phyloP scores from a whole-genome alignment of 176 grass and related monocot species.

The Musa troglodytarum region DNA sequence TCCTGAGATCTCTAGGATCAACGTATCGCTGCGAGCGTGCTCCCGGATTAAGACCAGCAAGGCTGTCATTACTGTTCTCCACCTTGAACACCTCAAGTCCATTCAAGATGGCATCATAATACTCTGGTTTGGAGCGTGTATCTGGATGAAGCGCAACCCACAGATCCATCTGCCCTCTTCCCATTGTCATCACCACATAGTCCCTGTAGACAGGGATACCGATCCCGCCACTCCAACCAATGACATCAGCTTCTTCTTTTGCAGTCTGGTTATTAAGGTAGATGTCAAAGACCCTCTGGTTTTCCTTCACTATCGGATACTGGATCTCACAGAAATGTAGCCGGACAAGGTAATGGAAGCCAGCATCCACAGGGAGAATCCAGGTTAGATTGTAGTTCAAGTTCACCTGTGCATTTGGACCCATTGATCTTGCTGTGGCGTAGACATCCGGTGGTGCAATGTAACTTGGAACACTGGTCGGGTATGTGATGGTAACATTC shows the following conservation, averaged over 20 bases:
- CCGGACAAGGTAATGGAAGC: no score
- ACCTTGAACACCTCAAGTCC: conserved; percentile 76
- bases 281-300: conserved; percentile 62
- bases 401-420: no score
- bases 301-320: background rate
- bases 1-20: background rate
- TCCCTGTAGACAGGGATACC: conserved; percentile 32
- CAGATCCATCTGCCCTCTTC: conserved; percentile 34
- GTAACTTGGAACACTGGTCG: no score
- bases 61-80: background rate
- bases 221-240: conserved; percentile 28
- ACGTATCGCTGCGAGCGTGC: background rate
- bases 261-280: conserved; percentile 74
- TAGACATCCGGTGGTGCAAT: no score
- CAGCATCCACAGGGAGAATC: no score
- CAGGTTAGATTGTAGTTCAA: no score
- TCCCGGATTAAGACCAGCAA: conserved; percentile 45
- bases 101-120: conserved; percentile 69
- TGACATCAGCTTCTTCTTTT: conserved; percentile 38
- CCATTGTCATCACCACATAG: conserved; percentile 17
- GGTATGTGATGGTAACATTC: no score
- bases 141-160: conserved; percentile 79
- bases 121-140: conserved; percentile 22
- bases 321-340: no score
- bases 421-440: no score